phyloP scores from a whole-genome alignment of 2,329 filamentous ascomycete species.

The Metarhizium guizhouense region DNA sequence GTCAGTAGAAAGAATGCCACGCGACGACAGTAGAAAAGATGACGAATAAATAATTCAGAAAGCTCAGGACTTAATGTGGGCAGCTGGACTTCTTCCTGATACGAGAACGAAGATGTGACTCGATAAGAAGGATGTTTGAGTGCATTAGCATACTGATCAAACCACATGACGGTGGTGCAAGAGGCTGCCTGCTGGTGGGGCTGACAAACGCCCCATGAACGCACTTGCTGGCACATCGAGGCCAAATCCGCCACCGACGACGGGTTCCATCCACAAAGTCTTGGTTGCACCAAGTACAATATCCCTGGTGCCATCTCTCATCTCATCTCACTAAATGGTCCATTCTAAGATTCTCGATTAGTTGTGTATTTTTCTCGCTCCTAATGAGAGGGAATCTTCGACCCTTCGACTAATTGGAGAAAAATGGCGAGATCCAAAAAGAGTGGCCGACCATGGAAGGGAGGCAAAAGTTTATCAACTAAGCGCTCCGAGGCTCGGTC shows the following conservation, averaged over 20 bases:
- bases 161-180: background rate
- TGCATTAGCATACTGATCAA: background rate
- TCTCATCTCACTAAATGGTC: background rate
- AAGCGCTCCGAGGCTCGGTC: background rate
- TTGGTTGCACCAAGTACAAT: background rate
- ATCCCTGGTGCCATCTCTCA: background rate
- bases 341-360: background rate
- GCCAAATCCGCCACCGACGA: background rate
- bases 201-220: background rate
- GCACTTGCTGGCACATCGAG: background rate
- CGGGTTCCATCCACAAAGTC: background rate
- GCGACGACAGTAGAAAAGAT: background rate
- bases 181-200: background rate
- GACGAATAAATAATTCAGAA: background rate
- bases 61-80: background rate
- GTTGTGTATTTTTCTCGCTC: background rate
- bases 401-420: background rate
- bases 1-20: background rate
- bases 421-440: conserved; percentile 3
- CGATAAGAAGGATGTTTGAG: background rate
- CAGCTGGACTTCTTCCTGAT: background rate
- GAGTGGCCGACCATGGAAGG: background rate
- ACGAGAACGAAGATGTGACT: background rate
- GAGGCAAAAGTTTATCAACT: background rate
- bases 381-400: background rate